phyloP scores from a whole-genome alignment of 805 yeast genomes.

The Huiozyma sinensis region DNA sequence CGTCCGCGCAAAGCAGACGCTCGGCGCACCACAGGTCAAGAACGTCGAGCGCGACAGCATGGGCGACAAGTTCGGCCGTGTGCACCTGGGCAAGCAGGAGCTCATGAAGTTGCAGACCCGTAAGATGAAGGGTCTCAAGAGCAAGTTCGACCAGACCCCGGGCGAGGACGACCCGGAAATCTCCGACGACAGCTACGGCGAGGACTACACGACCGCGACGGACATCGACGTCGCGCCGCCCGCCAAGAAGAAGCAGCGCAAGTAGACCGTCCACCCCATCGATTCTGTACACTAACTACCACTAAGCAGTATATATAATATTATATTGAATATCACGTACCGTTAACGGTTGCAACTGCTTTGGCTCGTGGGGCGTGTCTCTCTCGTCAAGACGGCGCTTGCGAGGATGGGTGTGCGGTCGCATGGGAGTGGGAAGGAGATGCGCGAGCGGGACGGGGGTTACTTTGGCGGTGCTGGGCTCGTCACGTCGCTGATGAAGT shows the following conservation, averaged over 20 bases:
- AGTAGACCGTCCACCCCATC: not conserved
- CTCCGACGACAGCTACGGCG: constrained; percentile 19
- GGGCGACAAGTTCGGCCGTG: constrained; percentile 96
- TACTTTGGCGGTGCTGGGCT: constrained; percentile 9
- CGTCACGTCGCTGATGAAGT: constrained; percentile 21
- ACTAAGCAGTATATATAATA: not conserved
- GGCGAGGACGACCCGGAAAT: constrained; percentile 36
- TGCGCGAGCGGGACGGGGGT: not conserved
- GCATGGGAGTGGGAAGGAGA: too few relatives aligned
- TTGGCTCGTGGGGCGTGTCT: not conserved
- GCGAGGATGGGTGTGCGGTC: constrained; percentile 19
- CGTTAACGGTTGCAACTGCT: not conserved
- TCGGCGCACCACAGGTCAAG: constrained; percentile 76
- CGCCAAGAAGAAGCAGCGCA: constrained; percentile 22
- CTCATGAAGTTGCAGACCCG: constrained; percentile 83
- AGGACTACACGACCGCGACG: constrained; percentile 27
- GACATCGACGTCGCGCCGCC: constrained; percentile 26
- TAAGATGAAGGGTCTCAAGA: constrained; percentile 96
- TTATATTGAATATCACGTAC: not conserved
- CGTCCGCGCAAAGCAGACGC: constrained; percentile 60
- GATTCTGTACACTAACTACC: too few relatives aligned
- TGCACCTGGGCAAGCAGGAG: constrained; percentile 95
- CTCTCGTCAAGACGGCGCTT: not conserved
- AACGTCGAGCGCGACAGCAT: constrained; percentile 74
- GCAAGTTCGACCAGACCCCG: constrained; percentile 61